Evolutionary conservation across 192 early-diverging fungal species (phyloP).

Genomic region (Phycomyces blakesleeanus): DNA sequence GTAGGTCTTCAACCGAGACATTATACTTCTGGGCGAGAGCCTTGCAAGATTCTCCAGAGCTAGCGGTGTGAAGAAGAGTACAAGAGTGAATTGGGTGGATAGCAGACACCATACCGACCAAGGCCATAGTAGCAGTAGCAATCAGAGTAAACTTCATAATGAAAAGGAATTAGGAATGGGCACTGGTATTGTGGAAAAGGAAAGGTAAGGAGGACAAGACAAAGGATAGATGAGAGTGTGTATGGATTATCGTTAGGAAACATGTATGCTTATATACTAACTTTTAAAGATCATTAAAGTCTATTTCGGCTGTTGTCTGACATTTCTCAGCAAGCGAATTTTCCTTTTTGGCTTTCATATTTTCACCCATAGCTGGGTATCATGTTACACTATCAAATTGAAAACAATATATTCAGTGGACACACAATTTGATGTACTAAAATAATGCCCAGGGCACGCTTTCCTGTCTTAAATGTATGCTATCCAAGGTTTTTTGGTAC

Average conservation of each 20-base stretch:
- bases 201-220: neutral
- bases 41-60: constrained; percentile 6
- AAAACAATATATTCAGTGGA: too few relatives aligned
- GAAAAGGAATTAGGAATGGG: constrained; percentile 11
- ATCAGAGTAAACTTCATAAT: constrained; percentile 33
- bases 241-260: neutral
- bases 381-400: too few relatives aligned
- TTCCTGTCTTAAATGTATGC: too few relatives aligned
- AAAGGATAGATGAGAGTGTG: neutral
- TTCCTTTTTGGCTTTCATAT: neutral
- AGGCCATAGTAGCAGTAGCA: constrained; percentile 22
- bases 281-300: neutral
- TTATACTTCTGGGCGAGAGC: constrained; percentile 4
- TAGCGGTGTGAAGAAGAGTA: neutral
- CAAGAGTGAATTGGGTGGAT: neutral
- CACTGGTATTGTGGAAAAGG: neutral
- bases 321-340: neutral
- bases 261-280: neutral
- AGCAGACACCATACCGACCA: constrained; percentile 16
- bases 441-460: too few relatives aligned
- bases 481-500: too few relatives aligned
- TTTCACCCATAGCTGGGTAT: too few relatives aligned
- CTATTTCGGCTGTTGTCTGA: neutral
- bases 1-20: neutral
- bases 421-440: too few relatives aligned